Conservation (phyloP, 345 rosid genomes). For the Carallia brachiata region DNA sequence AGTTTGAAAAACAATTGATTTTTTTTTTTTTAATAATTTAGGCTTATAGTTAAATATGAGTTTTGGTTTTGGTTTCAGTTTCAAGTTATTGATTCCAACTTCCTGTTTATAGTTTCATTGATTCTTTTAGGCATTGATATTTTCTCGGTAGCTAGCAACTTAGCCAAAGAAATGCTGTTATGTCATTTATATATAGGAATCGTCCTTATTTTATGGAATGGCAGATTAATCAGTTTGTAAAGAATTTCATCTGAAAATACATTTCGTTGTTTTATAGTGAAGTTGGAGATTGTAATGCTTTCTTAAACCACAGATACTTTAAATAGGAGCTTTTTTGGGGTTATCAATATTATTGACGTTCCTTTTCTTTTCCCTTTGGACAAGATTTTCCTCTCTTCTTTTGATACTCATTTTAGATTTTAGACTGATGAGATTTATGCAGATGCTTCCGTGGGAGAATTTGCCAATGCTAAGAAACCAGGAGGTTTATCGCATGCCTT, state of each 20-base stretch:
- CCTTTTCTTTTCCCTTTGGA: background rate
- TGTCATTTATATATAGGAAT: no score
- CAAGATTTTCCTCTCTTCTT: background rate
- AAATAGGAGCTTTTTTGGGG: background rate
- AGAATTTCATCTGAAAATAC: no score
- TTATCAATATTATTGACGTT: background rate
- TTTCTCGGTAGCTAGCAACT: no score
- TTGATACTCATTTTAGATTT: slow-evolving; percentile 7
- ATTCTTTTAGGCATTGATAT: no score
- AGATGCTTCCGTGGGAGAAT: slow-evolving; percentile 99
- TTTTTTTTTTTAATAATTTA: background rate
- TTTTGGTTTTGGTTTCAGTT: background rate
- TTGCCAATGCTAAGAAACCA: slow-evolving; percentile 75
- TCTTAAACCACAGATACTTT: background rate
- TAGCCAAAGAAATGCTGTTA: no score
- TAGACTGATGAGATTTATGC: slow-evolving; percentile 17
- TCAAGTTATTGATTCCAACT: background rate
- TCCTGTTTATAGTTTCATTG: no score
- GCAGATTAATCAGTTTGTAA: no score
- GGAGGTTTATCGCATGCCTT: slow-evolving; percentile 96
- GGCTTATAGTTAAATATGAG: background rate
- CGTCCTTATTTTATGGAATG: no score
- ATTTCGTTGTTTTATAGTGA: no score
- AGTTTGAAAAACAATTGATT: background rate
- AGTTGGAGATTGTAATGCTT: background rate